A percentile compares a stretch with the other conserved stretches of the same genome.
Evolutionary conservation across 805 yeast species (phyloP).

Genomic region (Candida nonsorbophila): DNA sequence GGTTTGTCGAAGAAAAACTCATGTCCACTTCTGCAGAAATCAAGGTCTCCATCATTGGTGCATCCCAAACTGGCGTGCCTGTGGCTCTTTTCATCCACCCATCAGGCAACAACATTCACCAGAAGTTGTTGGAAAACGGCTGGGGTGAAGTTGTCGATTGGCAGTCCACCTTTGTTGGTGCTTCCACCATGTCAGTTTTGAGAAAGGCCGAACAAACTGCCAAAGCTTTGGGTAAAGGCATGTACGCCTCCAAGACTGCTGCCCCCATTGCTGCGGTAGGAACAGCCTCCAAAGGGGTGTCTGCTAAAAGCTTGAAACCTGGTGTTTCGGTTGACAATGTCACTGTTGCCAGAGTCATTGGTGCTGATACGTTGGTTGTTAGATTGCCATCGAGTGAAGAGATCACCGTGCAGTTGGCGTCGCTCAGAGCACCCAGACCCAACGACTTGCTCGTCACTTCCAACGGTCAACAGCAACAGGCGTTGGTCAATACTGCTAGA

Average conservation of each 20-base stretch:
- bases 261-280: constrained; percentile 34
- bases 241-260: constrained; percentile 23
- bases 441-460: constrained; percentile 46
- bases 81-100: constrained; percentile 62
- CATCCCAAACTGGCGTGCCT: constrained; percentile 55
- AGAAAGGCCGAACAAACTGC: constrained; percentile 66
- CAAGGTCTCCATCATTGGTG: constrained; percentile 56
- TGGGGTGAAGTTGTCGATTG: constrained; percentile 73
- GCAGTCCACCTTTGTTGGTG: constrained; percentile 69
- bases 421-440: constrained; percentile 69
- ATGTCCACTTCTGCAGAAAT: constrained; percentile 51
- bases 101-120: constrained; percentile 68
- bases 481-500: constrained; percentile 59
- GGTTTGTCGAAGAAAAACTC: constrained; percentile 58
- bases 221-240: constrained; percentile 49
- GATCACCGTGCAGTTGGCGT: constrained; percentile 67
- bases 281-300: constrained; percentile 14
- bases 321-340: constrained; percentile 50
- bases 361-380: constrained; percentile 62
- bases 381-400: constrained; percentile 47
- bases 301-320: constrained; percentile 23
- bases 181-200: constrained; percentile 53
- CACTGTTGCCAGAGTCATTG: constrained; percentile 53
- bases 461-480: constrained; percentile 33
- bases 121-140: constrained; percentile 62